phyloP scores from a whole-genome alignment of 2,329 filamentous ascomycete species.

The Trichoderma arundinaceum region DNA sequence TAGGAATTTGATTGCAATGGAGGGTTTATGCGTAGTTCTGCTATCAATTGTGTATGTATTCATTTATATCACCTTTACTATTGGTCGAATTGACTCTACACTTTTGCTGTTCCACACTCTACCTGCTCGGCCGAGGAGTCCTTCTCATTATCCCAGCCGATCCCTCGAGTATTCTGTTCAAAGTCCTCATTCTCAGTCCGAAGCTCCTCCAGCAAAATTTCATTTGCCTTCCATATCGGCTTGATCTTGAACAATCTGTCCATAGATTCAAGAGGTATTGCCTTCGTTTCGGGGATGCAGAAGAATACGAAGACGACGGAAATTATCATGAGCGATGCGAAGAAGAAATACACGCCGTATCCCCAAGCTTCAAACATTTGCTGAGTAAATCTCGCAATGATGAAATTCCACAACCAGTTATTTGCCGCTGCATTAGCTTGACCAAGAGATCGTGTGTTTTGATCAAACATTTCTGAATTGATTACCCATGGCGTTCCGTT shows the following conservation, averaged over 20 bases:
- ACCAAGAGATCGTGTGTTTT: slow-evolving; percentile 25
- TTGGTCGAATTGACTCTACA: neutral
- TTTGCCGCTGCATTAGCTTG: slow-evolving; percentile 24
- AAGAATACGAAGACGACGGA: slow-evolving; percentile 57
- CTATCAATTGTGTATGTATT: neutral
- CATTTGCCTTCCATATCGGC: slow-evolving; percentile 19
- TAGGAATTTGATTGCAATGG: neutral
- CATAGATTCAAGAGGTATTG: slow-evolving; percentile 55
- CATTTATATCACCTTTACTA: neutral
- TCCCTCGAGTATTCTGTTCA: slow-evolving; percentile 7
- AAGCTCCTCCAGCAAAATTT: slow-evolving; percentile 17
- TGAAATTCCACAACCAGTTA: slow-evolving; percentile 31
- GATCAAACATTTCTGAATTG: slow-evolving; percentile 29
- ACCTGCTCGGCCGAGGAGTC: slow-evolving; percentile 19
- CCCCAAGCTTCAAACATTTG: slow-evolving; percentile 47
- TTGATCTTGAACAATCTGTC: slow-evolving; percentile 23
- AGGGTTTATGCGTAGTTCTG: neutral
- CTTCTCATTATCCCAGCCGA: slow-evolving; percentile 23
- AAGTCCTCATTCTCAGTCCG: slow-evolving; percentile 16
- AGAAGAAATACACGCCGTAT: slow-evolving; percentile 63
- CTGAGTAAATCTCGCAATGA: slow-evolving; percentile 44
- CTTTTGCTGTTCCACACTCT: neutral
- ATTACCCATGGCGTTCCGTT: slow-evolving; percentile 27
- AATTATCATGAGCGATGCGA: slow-evolving; percentile 55
- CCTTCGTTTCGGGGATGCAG: slow-evolving; percentile 61